Evolutionary conservation across 23 red algal genomes (phyloP), one percentile per base, ranked within the genome.

Genomic region (Chondrus crispus): DNA sequence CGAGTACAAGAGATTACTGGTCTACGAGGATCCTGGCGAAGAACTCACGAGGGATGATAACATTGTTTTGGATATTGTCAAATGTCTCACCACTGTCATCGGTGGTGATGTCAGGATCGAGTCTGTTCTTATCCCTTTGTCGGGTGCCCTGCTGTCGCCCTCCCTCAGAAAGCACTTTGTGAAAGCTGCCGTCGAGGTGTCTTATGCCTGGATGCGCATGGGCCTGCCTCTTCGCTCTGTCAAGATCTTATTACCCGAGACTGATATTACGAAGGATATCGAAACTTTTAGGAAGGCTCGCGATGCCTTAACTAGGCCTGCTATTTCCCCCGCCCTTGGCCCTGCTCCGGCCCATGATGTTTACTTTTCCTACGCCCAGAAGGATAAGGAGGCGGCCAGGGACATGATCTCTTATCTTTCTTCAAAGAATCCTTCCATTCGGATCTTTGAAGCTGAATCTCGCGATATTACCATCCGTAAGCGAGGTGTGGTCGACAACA

Each of bases 1-100:
- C 74, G 96, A 98, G 54, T 98, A 92, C 92, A 94, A 94, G 76
- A 62, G 96, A 39, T 81, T 98, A 26, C 88, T 98, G 54, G 96
- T 98, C 46, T 96, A 96, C 47, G 94, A 96, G 30, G 94, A 96
- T 83, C 94, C 94, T 64, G 94, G 94, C 1, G 94, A 96, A 50
- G 94, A 96, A 46, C 79, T 96, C 14, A 96, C 94, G 45, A 43
- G 85, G 26, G 94, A 96, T 66, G 94, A 96, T 73, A 96, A 85
- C 80, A 96, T 96, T 37, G 88, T 96, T 46, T 81, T 96, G 52
- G 88, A 91, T 51, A 66, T 66, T 66, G 89, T 96, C 48, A 96
- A 96, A 69, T 96, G 94, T 29, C 53, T 96, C 29, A 96, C 94
- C 11, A 96, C 94, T 2, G 94, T 96, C 14, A 96, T 96, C 33